A percentile compares a stretch with the other conserved stretches of the same genome.
These are phyloP conservation scores for Capronia coronata DNA, from an alignment of 2,329 filamentous ascomycete species.

Conservation along the genomic window DNA sequence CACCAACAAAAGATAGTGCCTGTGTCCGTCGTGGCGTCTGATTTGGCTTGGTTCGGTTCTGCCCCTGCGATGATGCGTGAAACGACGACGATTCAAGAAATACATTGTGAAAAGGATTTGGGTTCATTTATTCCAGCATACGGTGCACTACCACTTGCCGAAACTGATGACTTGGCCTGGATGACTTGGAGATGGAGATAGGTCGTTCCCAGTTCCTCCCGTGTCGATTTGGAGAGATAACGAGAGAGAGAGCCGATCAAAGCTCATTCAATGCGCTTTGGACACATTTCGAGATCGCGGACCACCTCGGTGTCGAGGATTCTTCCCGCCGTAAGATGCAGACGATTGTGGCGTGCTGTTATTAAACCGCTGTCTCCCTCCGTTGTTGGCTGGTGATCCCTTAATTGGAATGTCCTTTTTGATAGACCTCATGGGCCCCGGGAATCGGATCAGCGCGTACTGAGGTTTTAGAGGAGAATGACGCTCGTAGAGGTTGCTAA, in stretches of 20 bases:
- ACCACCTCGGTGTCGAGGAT: conserved; percentile 8
- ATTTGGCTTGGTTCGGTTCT: neutral
- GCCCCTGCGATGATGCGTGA: neutral
- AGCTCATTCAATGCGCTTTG: conserved; percentile 17
- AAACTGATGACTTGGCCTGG: neutral
- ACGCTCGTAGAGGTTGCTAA: conserved; percentile 20
- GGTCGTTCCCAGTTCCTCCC: neutral
- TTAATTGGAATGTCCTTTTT: conserved; percentile 26
- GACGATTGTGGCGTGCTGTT: conserved; percentile 14
- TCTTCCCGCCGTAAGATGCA: conserved; percentile 13
- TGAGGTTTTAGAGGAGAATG: conserved; percentile 18
- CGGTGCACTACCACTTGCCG: conserved; percentile 18
- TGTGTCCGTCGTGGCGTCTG: neutral
- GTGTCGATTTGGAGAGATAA: neutral
- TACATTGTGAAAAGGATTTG: conserved; percentile 7
- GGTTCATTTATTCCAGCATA: conserved; percentile 3
- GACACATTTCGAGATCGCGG: conserved; percentile 15
- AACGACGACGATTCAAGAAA: neutral
- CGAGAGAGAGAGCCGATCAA: neutral
- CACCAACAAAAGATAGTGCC: neutral
- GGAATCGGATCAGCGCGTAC: conserved; percentile 24
- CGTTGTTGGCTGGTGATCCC: conserved; percentile 7
- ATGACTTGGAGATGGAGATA: neutral
- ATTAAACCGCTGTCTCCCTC: conserved; percentile 12
- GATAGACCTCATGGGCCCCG: conserved; percentile 17